Evolutionary conservation across 2,329 filamentous ascomycete species (phyloP), one percentile per base, ranked within the genome.

Genomic region (Aspergillus viridinutans): DNA sequence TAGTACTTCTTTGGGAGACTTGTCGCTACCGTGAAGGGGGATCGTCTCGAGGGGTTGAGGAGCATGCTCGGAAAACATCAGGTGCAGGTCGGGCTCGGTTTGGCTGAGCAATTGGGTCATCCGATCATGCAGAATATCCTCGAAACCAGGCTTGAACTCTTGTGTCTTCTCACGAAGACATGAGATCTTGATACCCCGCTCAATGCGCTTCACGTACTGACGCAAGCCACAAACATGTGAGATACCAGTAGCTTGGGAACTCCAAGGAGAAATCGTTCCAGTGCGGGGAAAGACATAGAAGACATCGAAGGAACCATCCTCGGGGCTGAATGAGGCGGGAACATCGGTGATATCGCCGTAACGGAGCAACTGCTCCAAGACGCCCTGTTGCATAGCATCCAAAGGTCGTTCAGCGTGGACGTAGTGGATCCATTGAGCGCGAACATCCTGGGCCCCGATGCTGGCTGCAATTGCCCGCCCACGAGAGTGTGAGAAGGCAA

Each of bases 171-270:
- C 59, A 9, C 84, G 65, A 63, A 79, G 66, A 89, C 81, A 65
- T 14, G 86, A 87, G 60, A 97, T 82, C 66, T 89, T 83, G 67
- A 94, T 85, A 53, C 92, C 94, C 65, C 92, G 85, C 78, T 99
- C 94, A 64, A 97, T 90, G 57, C 93, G 87, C 70, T 87, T 81
- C 50, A 87, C 83, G 29, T 89, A 82, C 53, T 85, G 76, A 45
- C 86, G 85, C 58, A 97, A 80, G 26, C 90, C 92, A 72, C 93
- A 97, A 32, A 97, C 93, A 64, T 94, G 87, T 54, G 93, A 89
- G 72, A 97, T 97, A 72, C 87, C 93, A 49, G 93, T 96, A 28
- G 92, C 93, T 75, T 97, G 92, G 56, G 92, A 96, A 76, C 92
- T 97, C 94, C 94, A 99, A 71, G 94, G 94, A 43, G 92, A 97